Evolutionary conservation across 2,329 filamentous ascomycete species (phyloP), one percentile per base, ranked within the genome.

Genomic region (Aspergillus cejpii): DNA sequence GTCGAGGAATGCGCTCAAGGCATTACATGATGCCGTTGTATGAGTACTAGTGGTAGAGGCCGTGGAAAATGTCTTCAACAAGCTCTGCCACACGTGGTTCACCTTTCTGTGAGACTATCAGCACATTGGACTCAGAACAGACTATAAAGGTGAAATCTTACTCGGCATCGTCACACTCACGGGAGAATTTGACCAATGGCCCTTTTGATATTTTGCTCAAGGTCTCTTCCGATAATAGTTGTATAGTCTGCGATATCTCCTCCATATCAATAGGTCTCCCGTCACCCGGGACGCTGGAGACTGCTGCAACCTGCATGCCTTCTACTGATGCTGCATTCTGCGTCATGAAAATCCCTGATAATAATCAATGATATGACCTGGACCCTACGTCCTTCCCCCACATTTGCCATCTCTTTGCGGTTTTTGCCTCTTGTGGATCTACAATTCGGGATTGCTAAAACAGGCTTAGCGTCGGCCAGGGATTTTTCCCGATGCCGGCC

Each of bases 1-100:
- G 49, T 71, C 64, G 17, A 74, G 52, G 41, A 71, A 73, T 15
- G 65, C 65, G 44, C 67, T 68, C 21, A 72, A 42, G 5, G 70
- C 66, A 62, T 73, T 74, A 49, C 68, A 71, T 28, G 65, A 64
- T 5, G 66, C 63, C 19, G 66, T 62, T 12, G 64, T 65, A 57
- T 75, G 72, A 29, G 53, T 53, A 48, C 59, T 58, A 14, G 67
- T 60, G 36, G 71, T 59, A 29, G 61, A 63, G 14, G 64, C 58
- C 20, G 57, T 63, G 20, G 62, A 62, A 49, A 70, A 66, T 36
- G 72, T 74, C 46, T 62, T 52, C 34, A 70, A 52, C 23, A 75
- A 51, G 36, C 61, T 65, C 34, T 63, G 56, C 63, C 70, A 72
- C 29, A 72, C 48, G 14, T 53, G 51, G 37, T 45, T 53, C 19